These are phyloP conservation scores for Solanum pimpinellifolium DNA, from an alignment of 257 asterid species.

Conservation along the genomic window DNA sequence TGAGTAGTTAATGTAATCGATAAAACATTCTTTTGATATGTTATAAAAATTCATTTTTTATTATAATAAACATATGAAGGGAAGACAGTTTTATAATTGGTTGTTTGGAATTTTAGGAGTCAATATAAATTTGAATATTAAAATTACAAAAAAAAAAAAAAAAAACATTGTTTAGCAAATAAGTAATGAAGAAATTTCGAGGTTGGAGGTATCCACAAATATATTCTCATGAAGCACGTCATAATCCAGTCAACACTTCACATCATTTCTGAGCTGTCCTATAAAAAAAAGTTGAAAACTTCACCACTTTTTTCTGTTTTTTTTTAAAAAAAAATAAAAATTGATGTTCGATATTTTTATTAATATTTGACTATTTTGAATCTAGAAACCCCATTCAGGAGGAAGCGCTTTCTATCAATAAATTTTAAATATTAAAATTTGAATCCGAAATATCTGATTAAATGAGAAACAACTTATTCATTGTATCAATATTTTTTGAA, in stretches of 20 bases:
- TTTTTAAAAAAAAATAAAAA: too few species aligned
- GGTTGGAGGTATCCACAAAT: not conserved
- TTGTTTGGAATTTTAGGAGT: not conserved
- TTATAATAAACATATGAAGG: too few species aligned
- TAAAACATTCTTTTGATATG: too few species aligned
- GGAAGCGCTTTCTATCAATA: fast-evolving
- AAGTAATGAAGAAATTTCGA: not conserved
- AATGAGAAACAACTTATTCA: fast-evolving
- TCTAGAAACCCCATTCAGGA: fast-evolving
- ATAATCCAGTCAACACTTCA: not conserved
- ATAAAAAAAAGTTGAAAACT: not conserved
- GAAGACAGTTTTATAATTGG: not conserved
- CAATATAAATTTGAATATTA: not conserved
- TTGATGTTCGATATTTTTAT: too few species aligned
- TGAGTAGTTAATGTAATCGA: too few species aligned
- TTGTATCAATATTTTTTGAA: fast-evolving
- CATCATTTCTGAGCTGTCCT: not conserved
- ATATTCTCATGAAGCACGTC: not conserved
- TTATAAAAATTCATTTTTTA: too few species aligned
- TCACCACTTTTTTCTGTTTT: not conserved
- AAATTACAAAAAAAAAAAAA: not conserved
- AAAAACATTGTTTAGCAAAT: not conserved
- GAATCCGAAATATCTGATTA: fast-evolving
- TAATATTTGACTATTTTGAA: too few species aligned
- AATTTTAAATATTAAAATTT: fast-evolving